Conservation (phyloP, 148 eudicot genomes). For the Chenopodium suecicum region DNA sequence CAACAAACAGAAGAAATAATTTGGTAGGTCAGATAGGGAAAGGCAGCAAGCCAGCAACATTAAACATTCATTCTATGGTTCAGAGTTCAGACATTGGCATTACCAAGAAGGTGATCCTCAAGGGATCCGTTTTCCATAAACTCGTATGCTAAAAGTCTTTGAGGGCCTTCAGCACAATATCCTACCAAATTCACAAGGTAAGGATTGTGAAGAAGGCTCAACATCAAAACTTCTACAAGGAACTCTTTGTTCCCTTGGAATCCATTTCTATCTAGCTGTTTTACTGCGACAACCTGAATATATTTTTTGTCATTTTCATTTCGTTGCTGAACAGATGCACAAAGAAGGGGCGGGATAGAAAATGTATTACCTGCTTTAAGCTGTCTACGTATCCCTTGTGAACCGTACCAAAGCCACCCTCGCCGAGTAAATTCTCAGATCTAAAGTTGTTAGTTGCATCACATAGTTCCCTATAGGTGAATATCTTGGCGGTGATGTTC, state of each 20-base stretch:
- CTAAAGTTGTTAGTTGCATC: slow-evolving; percentile 62
- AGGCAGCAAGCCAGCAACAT: neutral
- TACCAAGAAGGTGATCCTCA: slow-evolving; percentile 79
- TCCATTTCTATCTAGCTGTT: slow-evolving; percentile 80
- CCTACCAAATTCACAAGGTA: slow-evolving; percentile 75
- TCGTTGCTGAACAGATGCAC: neutral
- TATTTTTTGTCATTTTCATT: neutral
- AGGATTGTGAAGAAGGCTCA: slow-evolving; percentile 69
- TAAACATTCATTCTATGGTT: neutral
- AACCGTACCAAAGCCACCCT: slow-evolving; percentile 97
- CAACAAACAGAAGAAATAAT: neutral
- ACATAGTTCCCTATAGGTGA: slow-evolving; percentile 52
- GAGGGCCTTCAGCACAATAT: slow-evolving; percentile 74
- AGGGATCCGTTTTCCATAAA: slow-evolving; percentile 82
- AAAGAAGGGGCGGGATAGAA: neutral
- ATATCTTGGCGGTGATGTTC: slow-evolving; percentile 52
- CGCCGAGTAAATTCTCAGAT: slow-evolving; percentile 55
- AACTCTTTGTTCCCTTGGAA: slow-evolving; percentile 81
- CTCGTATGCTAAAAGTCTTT: slow-evolving; percentile 71
- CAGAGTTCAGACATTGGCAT: neutral
- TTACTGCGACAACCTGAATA: slow-evolving; percentile 70
- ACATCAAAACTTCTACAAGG: slow-evolving; percentile 70
- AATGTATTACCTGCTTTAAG: slow-evolving; percentile 37
- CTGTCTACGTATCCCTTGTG: slow-evolving; percentile 58
- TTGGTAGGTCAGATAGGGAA: neutral